Conservation (phyloP, 2,329 filamentous ascomycete species). For the Cordyceps sp. region DNA sequence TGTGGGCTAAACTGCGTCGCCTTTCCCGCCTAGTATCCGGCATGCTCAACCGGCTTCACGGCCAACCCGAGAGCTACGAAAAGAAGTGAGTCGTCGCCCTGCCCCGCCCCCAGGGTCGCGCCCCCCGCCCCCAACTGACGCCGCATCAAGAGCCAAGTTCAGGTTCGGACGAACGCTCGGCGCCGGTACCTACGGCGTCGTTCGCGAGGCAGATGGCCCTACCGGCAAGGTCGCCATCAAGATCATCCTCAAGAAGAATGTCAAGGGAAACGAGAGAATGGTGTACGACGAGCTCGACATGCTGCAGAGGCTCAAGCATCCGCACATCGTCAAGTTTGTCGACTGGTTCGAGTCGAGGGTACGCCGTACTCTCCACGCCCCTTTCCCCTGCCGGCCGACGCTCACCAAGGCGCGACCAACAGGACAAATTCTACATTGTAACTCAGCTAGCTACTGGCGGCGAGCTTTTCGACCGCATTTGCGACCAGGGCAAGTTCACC, state of each 20-base stretch:
- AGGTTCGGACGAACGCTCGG: constrained; percentile 85
- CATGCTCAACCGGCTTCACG: constrained; percentile 91
- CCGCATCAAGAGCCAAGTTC: constrained; percentile 54
- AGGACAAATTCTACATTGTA: constrained; percentile 99
- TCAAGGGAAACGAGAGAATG: constrained; percentile 96
- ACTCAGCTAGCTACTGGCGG: constrained; percentile 91
- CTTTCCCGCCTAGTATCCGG: constrained; percentile 50
- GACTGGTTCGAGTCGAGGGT: constrained; percentile 99
- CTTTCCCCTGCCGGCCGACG: neutral
- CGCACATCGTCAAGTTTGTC: constrained; percentile 91
- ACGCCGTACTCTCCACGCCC: constrained; percentile 14
- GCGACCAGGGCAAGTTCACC: constrained; percentile 94
- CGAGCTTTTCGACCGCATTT: constrained; percentile 95
- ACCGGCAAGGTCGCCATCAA: constrained; percentile 85
- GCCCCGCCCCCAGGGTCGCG: neutral
- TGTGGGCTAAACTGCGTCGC: neutral
- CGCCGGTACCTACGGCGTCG: constrained; percentile 95
- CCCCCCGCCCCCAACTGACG: neutral
- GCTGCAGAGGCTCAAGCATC: constrained; percentile 79
- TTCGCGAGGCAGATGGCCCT: constrained; percentile 79
- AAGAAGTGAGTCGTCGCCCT: constrained; percentile 54
- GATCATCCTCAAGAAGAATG: constrained; percentile 99
- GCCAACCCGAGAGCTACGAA: constrained; percentile 95
- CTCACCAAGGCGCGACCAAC: neutral
- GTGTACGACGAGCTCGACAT: constrained; percentile 94